Conservation (phyloP, 257 asterid species). For the Scutellaria galericulata region DNA sequence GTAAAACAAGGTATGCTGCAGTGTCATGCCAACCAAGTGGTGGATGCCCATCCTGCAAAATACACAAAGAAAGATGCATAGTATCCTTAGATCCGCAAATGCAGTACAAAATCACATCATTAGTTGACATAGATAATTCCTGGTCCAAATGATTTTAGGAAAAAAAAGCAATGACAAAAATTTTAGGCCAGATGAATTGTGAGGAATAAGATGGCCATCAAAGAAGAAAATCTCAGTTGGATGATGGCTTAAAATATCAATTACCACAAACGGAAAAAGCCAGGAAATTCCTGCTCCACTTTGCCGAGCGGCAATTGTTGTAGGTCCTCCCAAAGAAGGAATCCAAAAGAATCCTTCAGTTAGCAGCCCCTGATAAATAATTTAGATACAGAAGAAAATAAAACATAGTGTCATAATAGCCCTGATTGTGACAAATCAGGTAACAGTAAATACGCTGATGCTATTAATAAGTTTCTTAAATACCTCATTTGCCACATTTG, state of each 20-base stretch:
- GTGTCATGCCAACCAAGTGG: conserved; percentile 99
- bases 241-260: conserved; percentile 21
- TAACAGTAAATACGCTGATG: conserved; percentile 8
- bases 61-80: conserved; percentile 31
- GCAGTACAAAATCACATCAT: conserved; percentile 18
- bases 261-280: conserved; percentile 97
- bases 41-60: conserved; percentile 95
- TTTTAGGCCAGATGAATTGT: conserved; percentile 1
- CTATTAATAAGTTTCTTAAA: conserved; percentile 33
- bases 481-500: conserved; percentile 99
- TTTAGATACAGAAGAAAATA: background rate
- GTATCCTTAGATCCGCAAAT: conserved; percentile 8
- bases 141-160: conserved; percentile 12
- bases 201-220: conserved; percentile 21
- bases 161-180: conserved; percentile 24
- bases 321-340: conserved; percentile 99
- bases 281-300: conserved; percentile 98
- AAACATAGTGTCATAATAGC: conserved; percentile 6
- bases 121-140: conserved; percentile 19
- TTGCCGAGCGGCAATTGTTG: conserved; percentile 97
- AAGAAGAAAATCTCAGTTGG: conserved; percentile 22
- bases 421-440: conserved; percentile 22
- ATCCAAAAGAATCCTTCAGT: conserved; percentile 99
- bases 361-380: conserved; percentile 73
- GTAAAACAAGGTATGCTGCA: conserved; percentile 92